A percentile compares a stretch with the other conserved stretches of the same genome.
These are phyloP conservation scores for Baeospora myosura DNA, from an alignment of 1,284 basidiomycete genomes.

Conservation along the genomic window DNA sequence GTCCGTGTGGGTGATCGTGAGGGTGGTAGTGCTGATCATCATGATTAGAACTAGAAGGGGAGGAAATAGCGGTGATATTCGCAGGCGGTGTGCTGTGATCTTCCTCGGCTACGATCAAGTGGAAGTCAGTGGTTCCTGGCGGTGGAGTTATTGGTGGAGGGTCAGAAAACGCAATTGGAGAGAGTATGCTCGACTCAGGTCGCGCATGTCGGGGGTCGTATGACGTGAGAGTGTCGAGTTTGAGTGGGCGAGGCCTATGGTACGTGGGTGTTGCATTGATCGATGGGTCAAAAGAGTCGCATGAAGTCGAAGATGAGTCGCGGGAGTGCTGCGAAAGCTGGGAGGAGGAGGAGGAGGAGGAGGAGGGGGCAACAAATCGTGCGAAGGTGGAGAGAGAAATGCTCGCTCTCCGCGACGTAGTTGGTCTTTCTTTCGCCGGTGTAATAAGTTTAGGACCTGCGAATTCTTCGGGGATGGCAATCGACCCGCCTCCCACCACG, in stretches of 20 bases:
- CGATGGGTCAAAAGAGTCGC: no score
- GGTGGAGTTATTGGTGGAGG: conserved; percentile 1
- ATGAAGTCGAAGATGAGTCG: neutral
- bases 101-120: neutral
- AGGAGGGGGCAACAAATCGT: neutral
- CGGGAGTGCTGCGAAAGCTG: neutral
- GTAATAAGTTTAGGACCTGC: neutral
- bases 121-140: neutral
- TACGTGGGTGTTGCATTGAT: no score
- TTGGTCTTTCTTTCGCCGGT: neutral
- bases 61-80: no score
- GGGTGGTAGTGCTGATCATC: neutral
- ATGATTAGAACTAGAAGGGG: neutral
- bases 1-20: neutral
- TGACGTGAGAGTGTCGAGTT: no score
- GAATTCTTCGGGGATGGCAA: neutral
- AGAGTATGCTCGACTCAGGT: neutral
- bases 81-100: neutral
- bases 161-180: neutral
- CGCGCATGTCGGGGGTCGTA: neutral
- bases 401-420: neutral
- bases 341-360: neutral
- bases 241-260: no score
- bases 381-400: neutral
- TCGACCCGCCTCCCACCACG: neutral